Percentiles rank a stretch among this genome's conserved stretches.
Evolutionary conservation across 2,329 filamentous ascomycete species (phyloP).

Genomic region (Ophiocordyceps polyrhachis-furcata): DNA sequence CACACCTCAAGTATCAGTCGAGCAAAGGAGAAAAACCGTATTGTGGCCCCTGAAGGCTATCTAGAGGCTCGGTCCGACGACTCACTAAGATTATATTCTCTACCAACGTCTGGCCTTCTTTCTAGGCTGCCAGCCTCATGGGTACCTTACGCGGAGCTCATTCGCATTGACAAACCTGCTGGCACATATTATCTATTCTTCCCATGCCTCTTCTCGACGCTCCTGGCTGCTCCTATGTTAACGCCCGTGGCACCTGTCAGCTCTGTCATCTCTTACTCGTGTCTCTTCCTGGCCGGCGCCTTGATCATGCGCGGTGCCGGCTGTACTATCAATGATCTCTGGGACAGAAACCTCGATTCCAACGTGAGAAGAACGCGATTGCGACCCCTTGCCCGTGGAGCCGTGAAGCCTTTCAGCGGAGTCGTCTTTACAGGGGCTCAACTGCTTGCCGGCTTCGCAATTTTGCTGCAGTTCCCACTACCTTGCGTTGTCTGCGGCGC

Average conservation of each 20-base stretch:
- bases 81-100: not conserved
- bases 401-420: conserved; percentile 53
- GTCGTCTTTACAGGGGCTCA: conserved; percentile 58
- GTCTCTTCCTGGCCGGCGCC: conserved; percentile 58
- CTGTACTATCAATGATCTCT: conserved; percentile 79
- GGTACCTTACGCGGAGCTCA: conserved; percentile 67
- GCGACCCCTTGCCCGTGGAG: conserved; percentile 64
- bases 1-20: not conserved
- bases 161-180: conserved; percentile 62
- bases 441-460: conserved; percentile 50
- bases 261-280: conserved; percentile 42
- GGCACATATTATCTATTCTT: conserved; percentile 77
- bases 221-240: conserved; percentile 56
- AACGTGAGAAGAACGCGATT: conserved; percentile 58
- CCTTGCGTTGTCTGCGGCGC: conserved; percentile 61
- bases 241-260: conserved; percentile 39
- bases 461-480: conserved; percentile 59
- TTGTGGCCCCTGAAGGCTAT: not conserved
- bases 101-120: conserved; percentile 38
- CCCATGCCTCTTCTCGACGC: conserved; percentile 68
- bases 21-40: not conserved
- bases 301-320: conserved; percentile 76
- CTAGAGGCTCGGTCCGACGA: not conserved
- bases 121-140: conserved; percentile 48
- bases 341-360: conserved; percentile 74